Evolutionary conservation across 257 asterid genomes (phyloP).

Genomic region (Plectranthus barbatus): DNA sequence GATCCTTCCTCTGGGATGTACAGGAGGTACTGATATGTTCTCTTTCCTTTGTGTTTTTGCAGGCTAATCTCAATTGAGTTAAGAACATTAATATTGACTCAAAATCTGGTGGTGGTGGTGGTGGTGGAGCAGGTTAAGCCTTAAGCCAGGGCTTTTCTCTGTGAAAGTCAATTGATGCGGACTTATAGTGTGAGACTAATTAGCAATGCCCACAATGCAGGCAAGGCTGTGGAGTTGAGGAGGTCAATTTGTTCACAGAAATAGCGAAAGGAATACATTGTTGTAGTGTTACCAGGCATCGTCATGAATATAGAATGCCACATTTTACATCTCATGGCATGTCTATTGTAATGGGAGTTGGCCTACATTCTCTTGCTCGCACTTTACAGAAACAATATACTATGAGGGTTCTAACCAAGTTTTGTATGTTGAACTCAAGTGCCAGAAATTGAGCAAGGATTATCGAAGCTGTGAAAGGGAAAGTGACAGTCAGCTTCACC

Average conservation of each 20-base stretch:
- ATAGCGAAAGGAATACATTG: conserved; percentile 92
- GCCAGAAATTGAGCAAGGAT: background rate
- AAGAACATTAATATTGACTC: conserved; percentile 78
- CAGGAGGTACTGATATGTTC: too few species aligned
- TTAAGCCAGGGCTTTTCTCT: background rate
- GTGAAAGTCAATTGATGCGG: background rate
- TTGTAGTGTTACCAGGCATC: conserved; percentile 73
- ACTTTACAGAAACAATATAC: background rate
- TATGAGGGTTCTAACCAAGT: background rate
- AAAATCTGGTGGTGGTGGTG: conserved; percentile 97
- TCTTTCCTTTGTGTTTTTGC: conserved; percentile 15
- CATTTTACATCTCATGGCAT: too few species aligned
- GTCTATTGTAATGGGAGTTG: too few species aligned
- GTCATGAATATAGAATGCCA: conserved; percentile 59
- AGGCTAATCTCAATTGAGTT: conserved; percentile 76
- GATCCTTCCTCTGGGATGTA: too few species aligned
- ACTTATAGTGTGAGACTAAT: background rate
- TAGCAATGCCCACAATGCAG: conserved; percentile 26
- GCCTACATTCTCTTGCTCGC: background rate
- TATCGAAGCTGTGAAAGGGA: conserved; percentile 63
- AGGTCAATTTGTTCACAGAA: conserved; percentile 82
- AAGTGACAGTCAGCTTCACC: conserved; percentile 85
- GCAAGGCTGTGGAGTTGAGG: conserved; percentile 96
- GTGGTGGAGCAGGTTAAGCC: conserved; percentile 86
- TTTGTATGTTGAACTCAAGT: background rate